phyloP scores from a whole-genome alignment of 176 grass and related monocot genomes.

The Triticum timopheevii region DNA sequence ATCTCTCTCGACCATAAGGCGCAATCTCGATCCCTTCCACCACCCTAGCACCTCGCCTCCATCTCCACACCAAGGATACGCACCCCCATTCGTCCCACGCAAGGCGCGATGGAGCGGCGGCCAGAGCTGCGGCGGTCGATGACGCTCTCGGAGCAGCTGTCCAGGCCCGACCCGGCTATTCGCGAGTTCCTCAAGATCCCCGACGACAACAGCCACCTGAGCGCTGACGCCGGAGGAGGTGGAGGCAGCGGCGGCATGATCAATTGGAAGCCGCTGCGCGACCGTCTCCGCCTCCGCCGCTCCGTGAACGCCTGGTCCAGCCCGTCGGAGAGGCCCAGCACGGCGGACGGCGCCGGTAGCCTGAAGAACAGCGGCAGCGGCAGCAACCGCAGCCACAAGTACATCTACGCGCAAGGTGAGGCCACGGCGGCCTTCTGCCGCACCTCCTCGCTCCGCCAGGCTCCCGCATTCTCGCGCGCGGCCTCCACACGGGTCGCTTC shows the following conservation, averaged over 20 bases:
- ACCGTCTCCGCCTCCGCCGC: constrained; percentile 52
- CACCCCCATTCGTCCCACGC: neutral
- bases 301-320: constrained; percentile 30
- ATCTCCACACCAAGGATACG: neutral
- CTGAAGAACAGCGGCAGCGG: neutral
- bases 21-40: neutral
- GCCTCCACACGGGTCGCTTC: constrained; percentile 20
- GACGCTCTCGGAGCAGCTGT: constrained; percentile 74
- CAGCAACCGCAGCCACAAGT: constrained; percentile 33
- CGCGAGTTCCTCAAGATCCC: constrained; percentile 48
- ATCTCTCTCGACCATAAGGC: constrained; percentile 2
- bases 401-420: constrained; percentile 35
- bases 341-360: neutral
- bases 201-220: constrained; percentile 1
- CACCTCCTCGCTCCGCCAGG: constrained; percentile 20
- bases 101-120: constrained; percentile 37
- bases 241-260: constrained; percentile 10
- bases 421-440: constrained; percentile 40
- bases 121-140: constrained; percentile 49
- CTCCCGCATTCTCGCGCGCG: constrained; percentile 35
- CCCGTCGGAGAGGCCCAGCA: neutral
- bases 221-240: too few species aligned
- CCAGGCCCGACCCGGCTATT: constrained; percentile 38
- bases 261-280: constrained; percentile 68
- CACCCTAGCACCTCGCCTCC: neutral